Conservation (phyloP, 192 early-diverging fungal genomes). For the Coemansia sp. region DNA sequence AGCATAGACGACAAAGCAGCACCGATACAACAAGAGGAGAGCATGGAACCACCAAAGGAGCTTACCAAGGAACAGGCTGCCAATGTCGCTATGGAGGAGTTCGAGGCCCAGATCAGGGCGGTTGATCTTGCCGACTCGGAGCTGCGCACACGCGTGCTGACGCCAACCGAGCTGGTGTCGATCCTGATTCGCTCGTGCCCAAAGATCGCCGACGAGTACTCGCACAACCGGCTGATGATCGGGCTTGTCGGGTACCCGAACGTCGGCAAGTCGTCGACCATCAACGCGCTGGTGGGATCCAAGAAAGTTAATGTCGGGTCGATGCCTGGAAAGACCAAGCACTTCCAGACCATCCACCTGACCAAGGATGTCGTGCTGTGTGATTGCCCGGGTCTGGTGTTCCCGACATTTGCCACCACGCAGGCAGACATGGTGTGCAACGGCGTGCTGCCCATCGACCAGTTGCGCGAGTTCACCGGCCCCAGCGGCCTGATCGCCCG, state of each 20-base stretch:
- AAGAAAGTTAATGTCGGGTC: conserved; percentile 93
- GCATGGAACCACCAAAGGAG: conserved; percentile 11
- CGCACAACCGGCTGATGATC: conserved; percentile 70
- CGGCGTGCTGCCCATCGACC: conserved; percentile 98
- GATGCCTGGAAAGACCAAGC: conserved; percentile 99
- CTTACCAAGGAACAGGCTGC: conserved; percentile 10
- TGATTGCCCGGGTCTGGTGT: conserved; percentile 99
- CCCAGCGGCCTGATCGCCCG: conserved; percentile 77
- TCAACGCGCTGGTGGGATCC: conserved; percentile 94
- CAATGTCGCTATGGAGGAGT: conserved; percentile 15
- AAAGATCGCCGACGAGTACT: conserved; percentile 35
- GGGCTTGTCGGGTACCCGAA: conserved; percentile 99
- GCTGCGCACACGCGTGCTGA: conserved; percentile 62
- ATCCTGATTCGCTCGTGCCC: conserved; percentile 64
- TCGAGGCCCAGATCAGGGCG: conserved; percentile 43
- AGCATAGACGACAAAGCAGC: conserved; percentile 31
- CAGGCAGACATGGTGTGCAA: conserved; percentile 99
- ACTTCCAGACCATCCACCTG: conserved; percentile 98
- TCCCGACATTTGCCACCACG: conserved; percentile 98
- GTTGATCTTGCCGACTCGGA: conserved; percentile 31
- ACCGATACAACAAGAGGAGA: conserved; percentile 5
- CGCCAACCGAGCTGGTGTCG: conserved; percentile 68
- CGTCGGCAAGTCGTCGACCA: conserved; percentile 98
- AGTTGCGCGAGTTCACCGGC: conserved; percentile 91
- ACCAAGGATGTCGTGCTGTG: conserved; percentile 84